Conservation (phyloP, 495 filamentous ascomycete genomes). For the Aspergillus olivimuriae region DNA sequence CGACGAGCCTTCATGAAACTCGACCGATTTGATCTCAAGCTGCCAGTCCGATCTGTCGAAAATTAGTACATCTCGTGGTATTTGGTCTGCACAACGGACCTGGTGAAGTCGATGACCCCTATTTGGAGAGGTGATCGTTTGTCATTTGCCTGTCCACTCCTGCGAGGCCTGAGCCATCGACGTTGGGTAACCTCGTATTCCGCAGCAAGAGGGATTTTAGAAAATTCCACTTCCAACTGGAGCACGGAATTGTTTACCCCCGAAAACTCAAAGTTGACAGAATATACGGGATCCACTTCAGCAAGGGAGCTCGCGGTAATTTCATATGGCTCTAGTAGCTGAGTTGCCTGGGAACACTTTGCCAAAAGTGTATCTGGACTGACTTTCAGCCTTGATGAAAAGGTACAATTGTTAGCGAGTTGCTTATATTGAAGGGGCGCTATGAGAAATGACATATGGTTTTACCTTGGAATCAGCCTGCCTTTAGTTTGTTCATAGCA, state of each 20-base stretch:
- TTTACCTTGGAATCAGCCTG: constrained; percentile 32
- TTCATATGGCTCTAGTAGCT: constrained; percentile 44
- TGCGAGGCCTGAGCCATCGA: constrained; percentile 29
- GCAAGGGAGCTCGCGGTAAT: constrained; percentile 24
- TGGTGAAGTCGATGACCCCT: constrained; percentile 28
- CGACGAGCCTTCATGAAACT: constrained; percentile 20
- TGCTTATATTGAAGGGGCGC: not conserved
- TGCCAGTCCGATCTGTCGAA: too few relatives aligned
- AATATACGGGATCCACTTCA: constrained; percentile 23
- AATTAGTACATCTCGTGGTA: constrained; percentile 4
- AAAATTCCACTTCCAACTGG: constrained; percentile 34
- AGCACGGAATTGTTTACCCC: constrained; percentile 19
- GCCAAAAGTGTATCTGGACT: constrained; percentile 18
- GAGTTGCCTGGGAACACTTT: constrained; percentile 20
- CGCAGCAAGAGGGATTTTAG: constrained; percentile 12
- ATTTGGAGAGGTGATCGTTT: constrained; percentile 25
- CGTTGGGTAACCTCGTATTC: constrained; percentile 27
- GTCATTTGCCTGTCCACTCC: constrained; percentile 11
- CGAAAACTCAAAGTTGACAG: constrained; percentile 40
- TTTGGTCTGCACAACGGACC: constrained; percentile 13
- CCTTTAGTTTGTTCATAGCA: constrained; percentile 30
- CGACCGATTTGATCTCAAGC: constrained; percentile 24
- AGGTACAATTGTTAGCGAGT: constrained; percentile 2
- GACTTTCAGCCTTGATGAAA: constrained; percentile 16
- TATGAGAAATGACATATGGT: not conserved